These are phyloP conservation scores for Holtermanniella nyarrowii DNA, from an alignment of 768 basidiomycete species.

Conservation along the genomic window DNA sequence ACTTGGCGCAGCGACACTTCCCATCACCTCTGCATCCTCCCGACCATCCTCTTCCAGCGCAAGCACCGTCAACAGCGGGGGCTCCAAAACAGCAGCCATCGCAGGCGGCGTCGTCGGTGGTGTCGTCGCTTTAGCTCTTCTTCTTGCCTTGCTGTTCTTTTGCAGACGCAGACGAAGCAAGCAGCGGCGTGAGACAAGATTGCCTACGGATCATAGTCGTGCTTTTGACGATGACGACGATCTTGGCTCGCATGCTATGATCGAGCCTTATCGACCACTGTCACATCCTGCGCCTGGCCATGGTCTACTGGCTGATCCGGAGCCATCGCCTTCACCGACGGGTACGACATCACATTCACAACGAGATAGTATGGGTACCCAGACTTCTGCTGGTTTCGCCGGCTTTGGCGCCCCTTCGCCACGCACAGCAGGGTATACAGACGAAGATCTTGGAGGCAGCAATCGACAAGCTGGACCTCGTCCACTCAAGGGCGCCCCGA, in stretches of 20 bases:
- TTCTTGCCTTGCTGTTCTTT: constrained; percentile 10
- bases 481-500: constrained; percentile 9
- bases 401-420: constrained; percentile 6
- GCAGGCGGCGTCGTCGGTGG: constrained; percentile 29
- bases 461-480: constrained; percentile 16
- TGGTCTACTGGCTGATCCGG: neutral
- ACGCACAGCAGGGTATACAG: neutral
- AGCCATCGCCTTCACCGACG: neutral
- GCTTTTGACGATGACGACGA: constrained; percentile 2
- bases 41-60: neutral
- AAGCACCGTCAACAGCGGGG: neutral
- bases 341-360: neutral
- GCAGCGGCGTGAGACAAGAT: neutral
- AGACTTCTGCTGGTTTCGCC: constrained; percentile 10
- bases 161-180: constrained; percentile 13
- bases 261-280: constrained; percentile 18
- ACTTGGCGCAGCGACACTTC: constrained; percentile 11
- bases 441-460: neutral
- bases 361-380: neutral
- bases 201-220: neutral
- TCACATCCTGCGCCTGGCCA: neutral
- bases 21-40: constrained; percentile 5
- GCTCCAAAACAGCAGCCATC: constrained; percentile 15
- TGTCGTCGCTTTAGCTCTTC: constrained; percentile 9
- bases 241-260: constrained; percentile 5